These are phyloP conservation scores for Zostera marina DNA, from an alignment of 116 monocot genomes.

Conservation along the genomic window DNA sequence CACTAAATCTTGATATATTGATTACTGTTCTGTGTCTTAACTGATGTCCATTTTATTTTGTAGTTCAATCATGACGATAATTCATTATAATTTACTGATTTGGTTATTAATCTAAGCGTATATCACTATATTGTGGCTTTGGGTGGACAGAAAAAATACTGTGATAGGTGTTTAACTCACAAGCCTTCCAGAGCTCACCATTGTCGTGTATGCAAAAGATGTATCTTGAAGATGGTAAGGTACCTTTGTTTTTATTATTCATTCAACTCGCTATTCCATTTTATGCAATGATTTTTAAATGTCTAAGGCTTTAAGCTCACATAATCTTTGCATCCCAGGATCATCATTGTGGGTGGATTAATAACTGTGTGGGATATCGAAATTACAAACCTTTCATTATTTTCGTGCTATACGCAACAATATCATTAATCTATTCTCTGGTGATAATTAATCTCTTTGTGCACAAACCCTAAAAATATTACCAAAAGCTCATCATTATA, in stretches of 20 bases:
- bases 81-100: neutral
- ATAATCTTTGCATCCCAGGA: constrained; percentile 24
- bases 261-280: constrained; percentile 1
- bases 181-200: constrained; percentile 90
- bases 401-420: constrained; percentile 53
- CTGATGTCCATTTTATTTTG: too few relatives aligned
- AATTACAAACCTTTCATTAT: constrained; percentile 78
- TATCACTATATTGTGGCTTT: neutral
- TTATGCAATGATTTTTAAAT: neutral
- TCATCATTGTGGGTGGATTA: constrained; percentile 95
- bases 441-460: constrained; percentile 9
- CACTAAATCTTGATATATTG: too few relatives aligned
- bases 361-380: constrained; percentile 84
- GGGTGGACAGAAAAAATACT: constrained; percentile 43
- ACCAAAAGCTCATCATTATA: neutral
- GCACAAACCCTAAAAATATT: neutral
- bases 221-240: constrained; percentile 86
- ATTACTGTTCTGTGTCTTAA: too few relatives aligned
- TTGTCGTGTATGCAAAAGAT: constrained; percentile 89
- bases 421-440: constrained; percentile 55
- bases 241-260: constrained; percentile 5
- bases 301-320: neutral
- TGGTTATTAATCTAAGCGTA: neutral
- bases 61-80: neutral
- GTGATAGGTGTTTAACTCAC: constrained; percentile 69